Percentiles rank a stretch among this genome's conserved stretches.
Evolutionary conservation across 2,329 filamentous ascomycete species (phyloP).

Genomic region (Akanthomyces dipterigenus): DNA sequence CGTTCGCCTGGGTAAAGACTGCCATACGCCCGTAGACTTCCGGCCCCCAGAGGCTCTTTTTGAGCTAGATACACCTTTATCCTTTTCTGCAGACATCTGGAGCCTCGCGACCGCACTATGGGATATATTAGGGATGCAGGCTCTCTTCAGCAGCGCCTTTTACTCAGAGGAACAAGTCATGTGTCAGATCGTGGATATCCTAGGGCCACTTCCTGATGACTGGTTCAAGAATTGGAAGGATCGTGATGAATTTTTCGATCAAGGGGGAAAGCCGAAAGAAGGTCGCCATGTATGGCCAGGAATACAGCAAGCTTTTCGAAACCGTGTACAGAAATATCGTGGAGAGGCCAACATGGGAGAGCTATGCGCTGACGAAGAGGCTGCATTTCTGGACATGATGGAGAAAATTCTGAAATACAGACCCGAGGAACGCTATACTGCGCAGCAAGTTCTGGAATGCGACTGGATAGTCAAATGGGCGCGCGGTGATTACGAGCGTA

Average conservation of each 20-base stretch:
- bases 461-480: constrained; percentile 21
- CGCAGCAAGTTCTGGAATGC: neutral
- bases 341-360: constrained; percentile 2
- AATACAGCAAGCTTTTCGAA: neutral
- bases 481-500: neutral
- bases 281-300: neutral
- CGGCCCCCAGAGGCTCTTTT: neutral
- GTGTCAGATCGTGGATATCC: neutral
- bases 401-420: constrained; percentile 8
- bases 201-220: constrained; percentile 9
- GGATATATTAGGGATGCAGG: neutral
- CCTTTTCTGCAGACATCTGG: constrained; percentile 1
- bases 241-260: neutral
- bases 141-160: neutral
- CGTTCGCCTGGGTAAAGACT: neutral
- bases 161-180: neutral
- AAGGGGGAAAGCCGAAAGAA: neutral
- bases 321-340: constrained; percentile 11
- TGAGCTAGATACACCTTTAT: neutral
- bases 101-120: constrained; percentile 4
- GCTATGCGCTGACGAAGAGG: neutral
- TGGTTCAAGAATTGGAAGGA: constrained; percentile 5
- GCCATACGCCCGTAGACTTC: neutral
- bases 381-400: constrained; percentile 12
- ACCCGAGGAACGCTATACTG: constrained; percentile 8